Base-by-base conservation (phyloP, 768 basidiomycete genomes). In the Russula virescens region DNA sequence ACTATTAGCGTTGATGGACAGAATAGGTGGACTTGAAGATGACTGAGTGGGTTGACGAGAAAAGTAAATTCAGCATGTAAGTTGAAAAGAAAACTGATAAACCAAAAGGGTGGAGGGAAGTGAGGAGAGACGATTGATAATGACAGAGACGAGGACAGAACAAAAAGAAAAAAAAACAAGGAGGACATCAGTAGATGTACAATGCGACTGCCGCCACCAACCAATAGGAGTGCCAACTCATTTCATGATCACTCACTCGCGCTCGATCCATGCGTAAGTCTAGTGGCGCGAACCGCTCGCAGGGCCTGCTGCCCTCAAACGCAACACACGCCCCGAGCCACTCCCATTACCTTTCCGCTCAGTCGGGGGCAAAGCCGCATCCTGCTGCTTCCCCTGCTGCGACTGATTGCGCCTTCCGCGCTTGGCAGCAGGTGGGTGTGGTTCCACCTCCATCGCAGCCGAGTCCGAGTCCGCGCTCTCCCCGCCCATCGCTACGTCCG, bases 301-400 rank as follows among this genome's bases (percentile, higher is more conserved):
- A 34, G 49, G 6, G 5, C 1, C 43, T 19, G n/a, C 45, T 19
- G 14, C 52, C 35, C 62, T 56, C 21, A 57, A 28, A n/a, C 62
- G 62, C 46, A 63, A 26, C 57, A 46, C 40, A 11, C 57, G 50
- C 13, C 62, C 50, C 6, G 49, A 21, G 6, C 26, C 61, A 21
- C 51, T 57, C 18, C 40, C 38, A 1, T 8, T 26, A 1, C 25
- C 35, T 16, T 43, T 31, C 11, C 49, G 10, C 1, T 23, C 10
- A 5, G 40, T 52, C 42, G 58, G 42, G 3, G 61, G 61, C 18
- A 50, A 50, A 7, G 46, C 19, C 46, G 19, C 49, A 8, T 28
- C 38, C 34, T 51, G 42, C 4, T 31, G 31, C 31, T 38, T 0
- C 18, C 51, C 8, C 31, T n/a, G n/a, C n/a, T 31, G 31, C 8